phyloP scores from a whole-genome alignment of 1,284 basidiomycete genomes.

The Rhizopogon hawkerae region DNA sequence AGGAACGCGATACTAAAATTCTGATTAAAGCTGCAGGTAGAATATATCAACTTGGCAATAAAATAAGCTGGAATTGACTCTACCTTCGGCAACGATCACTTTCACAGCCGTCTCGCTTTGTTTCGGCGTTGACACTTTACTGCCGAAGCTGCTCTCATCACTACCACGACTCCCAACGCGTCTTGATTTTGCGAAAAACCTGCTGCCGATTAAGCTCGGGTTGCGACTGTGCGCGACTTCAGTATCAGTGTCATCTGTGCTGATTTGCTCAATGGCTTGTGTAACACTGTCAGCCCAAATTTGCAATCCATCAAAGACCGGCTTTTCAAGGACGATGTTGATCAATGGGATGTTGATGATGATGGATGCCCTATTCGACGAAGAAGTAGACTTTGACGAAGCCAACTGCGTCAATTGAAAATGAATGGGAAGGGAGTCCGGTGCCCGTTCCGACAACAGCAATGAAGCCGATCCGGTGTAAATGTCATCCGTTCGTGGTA shows the following conservation, averaged over 20 bases:
- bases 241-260: constrained; percentile 24
- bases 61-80: background rate
- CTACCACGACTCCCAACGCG: constrained; percentile 36
- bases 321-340: constrained; percentile 55
- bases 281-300: constrained; percentile 79
- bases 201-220: constrained; percentile 74
- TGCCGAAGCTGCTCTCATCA: constrained; percentile 23
- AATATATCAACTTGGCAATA: background rate
- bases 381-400: constrained; percentile 8
- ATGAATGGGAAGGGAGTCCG: constrained; percentile 16
- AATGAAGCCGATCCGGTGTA: constrained; percentile 16
- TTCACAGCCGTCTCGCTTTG: constrained; percentile 43
- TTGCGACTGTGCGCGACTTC: constrained; percentile 41
- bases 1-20: constrained; percentile 34
- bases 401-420: constrained; percentile 15
- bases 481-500: constrained; percentile 12
- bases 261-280: constrained; percentile 50
- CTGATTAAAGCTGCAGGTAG: constrained; percentile 32
- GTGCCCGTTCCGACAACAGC: constrained; percentile 17
- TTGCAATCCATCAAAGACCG: constrained; percentile 66
- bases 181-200: constrained; percentile 63
- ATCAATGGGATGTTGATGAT: constrained; percentile 58
- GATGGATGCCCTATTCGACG: constrained; percentile 27
- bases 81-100: constrained; percentile 51
- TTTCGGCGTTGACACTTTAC: constrained; percentile 20